Percentiles rank a stretch among this genome's conserved stretches.
phyloP scores from a whole-genome alignment of 768 basidiomycete species.

The Suillus occidentalis region DNA sequence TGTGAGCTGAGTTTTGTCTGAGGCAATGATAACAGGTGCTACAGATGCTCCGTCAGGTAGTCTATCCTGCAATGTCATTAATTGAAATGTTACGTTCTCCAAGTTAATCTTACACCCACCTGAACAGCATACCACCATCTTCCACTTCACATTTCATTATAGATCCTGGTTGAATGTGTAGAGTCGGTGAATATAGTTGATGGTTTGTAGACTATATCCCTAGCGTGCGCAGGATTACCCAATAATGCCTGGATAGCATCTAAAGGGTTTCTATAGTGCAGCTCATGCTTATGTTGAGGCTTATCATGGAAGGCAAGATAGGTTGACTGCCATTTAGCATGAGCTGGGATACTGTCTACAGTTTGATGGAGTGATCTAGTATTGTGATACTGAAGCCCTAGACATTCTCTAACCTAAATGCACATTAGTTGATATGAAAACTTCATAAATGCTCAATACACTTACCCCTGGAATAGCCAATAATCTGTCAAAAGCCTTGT shows the following conservation, averaged over 20 bases:
- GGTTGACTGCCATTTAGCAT: background rate
- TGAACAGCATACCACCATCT: constrained; percentile 38
- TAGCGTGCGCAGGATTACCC: constrained; percentile 2
- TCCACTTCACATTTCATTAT: constrained; percentile 37
- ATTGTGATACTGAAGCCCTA: constrained; percentile 7
- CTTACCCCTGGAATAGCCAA: constrained; percentile 7
- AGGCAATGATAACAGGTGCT: constrained; percentile 43
- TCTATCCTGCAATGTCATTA: background rate
- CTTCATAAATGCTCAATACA: too few relatives aligned
- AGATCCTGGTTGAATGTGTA: constrained; percentile 22
- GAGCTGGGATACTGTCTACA: background rate
- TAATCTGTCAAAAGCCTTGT: constrained; percentile 7
- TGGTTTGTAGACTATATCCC: constrained; percentile 31
- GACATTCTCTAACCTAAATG: background rate
- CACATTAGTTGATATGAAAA: too few relatives aligned
- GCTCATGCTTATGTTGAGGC: constrained; percentile 3
- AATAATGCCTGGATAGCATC: background rate
- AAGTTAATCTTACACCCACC: constrained; percentile 21
- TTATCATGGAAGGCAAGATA: background rate
- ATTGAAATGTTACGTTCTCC: background rate
- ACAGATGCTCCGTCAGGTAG: constrained; percentile 29
- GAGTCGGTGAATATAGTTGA: constrained; percentile 22
- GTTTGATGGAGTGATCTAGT: constrained; percentile 1
- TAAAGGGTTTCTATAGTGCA: constrained; percentile 3
- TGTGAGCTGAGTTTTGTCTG: constrained; percentile 46